Conservation (phyloP, 192 early-diverging fungal genomes). For the Neocallimastix lanati region DNA sequence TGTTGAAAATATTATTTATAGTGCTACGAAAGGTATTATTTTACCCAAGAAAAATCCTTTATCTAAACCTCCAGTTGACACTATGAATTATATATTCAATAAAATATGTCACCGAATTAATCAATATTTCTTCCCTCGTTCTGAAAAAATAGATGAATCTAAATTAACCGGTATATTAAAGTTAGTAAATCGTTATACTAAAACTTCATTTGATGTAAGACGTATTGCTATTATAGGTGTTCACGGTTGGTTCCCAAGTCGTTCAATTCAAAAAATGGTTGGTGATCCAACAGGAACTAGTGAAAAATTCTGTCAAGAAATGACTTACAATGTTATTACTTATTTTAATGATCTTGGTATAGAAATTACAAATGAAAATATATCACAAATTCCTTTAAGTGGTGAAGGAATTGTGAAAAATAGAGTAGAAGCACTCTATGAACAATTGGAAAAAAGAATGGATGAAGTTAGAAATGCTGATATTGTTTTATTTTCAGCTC, state of each 20-base stretch:
- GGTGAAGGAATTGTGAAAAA: slow-evolving; percentile 83
- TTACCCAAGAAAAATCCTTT: neutral
- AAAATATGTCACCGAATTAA: neutral
- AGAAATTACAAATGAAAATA: slow-evolving; percentile 7
- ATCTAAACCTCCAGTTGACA: neutral
- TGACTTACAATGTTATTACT: slow-evolving; percentile 33
- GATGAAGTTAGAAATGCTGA: slow-evolving; percentile 25
- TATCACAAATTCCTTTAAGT: slow-evolving; percentile 68
- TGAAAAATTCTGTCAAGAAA: slow-evolving; percentile 71
- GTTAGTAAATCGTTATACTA: neutral
- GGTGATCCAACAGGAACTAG: slow-evolving; percentile 92
- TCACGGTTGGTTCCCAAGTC: slow-evolving; percentile 72
- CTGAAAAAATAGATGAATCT: neutral
- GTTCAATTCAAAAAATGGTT: slow-evolving; percentile 45
- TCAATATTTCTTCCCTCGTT: neutral
- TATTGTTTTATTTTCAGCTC: slow-evolving; percentile 72
- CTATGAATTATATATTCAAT: neutral
- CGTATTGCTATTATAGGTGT: slow-evolving; percentile 17
- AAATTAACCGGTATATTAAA: neutral
- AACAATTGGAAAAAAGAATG: slow-evolving; percentile 26
- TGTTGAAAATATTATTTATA: neutral
- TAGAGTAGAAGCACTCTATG: slow-evolving; percentile 63
- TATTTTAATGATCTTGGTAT: slow-evolving; percentile 8
- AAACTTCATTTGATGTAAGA: neutral
- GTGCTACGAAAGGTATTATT: neutral